phyloP scores from a whole-genome alignment of 495 filamentous ascomycete species.

The Xylaria venustula region DNA sequence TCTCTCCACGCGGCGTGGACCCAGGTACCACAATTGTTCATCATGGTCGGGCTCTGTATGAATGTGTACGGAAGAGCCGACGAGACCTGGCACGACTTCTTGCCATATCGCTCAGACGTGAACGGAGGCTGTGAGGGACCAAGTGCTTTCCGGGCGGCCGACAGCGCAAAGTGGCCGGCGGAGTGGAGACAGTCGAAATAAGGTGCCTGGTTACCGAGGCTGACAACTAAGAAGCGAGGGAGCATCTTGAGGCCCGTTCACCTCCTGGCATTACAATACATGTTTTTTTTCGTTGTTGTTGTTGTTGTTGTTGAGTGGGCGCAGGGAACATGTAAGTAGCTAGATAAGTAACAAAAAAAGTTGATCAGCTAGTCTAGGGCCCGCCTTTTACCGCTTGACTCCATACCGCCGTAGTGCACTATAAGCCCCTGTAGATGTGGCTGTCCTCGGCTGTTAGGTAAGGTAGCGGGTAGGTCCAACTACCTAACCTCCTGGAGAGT shows the following conservation, averaged over 20 bases:
- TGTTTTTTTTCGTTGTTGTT: not conserved
- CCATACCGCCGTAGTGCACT: no score
- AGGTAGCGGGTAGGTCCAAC: no score
- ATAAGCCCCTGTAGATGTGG: not conserved
- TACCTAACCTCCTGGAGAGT: no score
- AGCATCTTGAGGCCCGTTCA: slow-evolving; percentile 21
- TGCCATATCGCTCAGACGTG: slow-evolving; percentile 34
- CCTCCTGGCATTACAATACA: not conserved
- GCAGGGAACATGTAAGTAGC: no score
- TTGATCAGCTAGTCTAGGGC: no score
- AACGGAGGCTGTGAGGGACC: slow-evolving; percentile 45
- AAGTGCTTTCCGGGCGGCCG: slow-evolving; percentile 49
- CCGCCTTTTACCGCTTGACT: no score
- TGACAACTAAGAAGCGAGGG: slow-evolving; percentile 47
- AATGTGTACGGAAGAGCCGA: slow-evolving; percentile 56
- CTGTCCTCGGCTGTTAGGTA: no score
- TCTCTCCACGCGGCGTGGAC: slow-evolving; percentile 46
- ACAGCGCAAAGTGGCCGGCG: slow-evolving; percentile 71
- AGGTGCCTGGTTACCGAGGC: slow-evolving; percentile 47
- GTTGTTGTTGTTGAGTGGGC: not conserved
- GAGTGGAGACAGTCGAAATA: slow-evolving; percentile 76
- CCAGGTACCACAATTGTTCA: slow-evolving; percentile 72
- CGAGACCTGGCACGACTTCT: slow-evolving; percentile 39
- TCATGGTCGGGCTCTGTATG: slow-evolving; percentile 65
- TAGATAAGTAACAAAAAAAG: no score